These are phyloP conservation scores for Claviceps capensis DNA, from an alignment of 2,329 filamentous ascomycete species.

Conservation along the genomic window DNA sequence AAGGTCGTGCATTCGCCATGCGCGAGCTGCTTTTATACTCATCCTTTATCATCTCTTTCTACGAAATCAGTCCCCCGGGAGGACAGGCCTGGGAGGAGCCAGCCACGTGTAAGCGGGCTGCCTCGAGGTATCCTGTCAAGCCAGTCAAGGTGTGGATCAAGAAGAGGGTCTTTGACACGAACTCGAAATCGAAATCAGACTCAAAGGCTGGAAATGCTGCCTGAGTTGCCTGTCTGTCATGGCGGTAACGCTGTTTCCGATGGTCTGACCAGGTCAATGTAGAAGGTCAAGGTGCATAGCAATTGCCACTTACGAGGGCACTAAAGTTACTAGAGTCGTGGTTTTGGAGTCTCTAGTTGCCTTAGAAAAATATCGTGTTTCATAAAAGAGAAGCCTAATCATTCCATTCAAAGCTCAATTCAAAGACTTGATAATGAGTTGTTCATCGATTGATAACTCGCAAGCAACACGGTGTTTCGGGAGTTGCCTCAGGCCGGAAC, in stretches of 20 bases:
- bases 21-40: slow-evolving; percentile 22
- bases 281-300: neutral
- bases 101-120: slow-evolving; percentile 12
- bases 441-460: no score
- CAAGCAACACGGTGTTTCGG: no score
- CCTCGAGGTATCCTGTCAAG: slow-evolving; percentile 14
- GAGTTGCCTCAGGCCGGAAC: slow-evolving; percentile 3
- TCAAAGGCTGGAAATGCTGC: neutral
- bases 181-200: neutral
- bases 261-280: neutral
- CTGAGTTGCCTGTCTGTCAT: neutral
- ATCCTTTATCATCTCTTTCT: slow-evolving; percentile 22
- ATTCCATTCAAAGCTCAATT: no score
- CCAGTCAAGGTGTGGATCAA: slow-evolving; percentile 21
- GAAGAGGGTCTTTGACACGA: slow-evolving; percentile 8
- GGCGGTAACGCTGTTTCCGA: neutral
- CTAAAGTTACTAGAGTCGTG: neutral
- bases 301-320: neutral
- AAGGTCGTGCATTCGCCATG: slow-evolving; percentile 18
- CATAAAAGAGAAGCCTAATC: neutral
- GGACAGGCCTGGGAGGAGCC: slow-evolving; percentile 16
- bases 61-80: slow-evolving; percentile 20
- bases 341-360: neutral
- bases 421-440: no score
- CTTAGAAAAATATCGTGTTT: neutral